A percentile compares a stretch with the other conserved stretches of the same genome.
phyloP scores from a whole-genome alignment of 768 basidiomycete genomes.

The Tulasnella sp. region DNA sequence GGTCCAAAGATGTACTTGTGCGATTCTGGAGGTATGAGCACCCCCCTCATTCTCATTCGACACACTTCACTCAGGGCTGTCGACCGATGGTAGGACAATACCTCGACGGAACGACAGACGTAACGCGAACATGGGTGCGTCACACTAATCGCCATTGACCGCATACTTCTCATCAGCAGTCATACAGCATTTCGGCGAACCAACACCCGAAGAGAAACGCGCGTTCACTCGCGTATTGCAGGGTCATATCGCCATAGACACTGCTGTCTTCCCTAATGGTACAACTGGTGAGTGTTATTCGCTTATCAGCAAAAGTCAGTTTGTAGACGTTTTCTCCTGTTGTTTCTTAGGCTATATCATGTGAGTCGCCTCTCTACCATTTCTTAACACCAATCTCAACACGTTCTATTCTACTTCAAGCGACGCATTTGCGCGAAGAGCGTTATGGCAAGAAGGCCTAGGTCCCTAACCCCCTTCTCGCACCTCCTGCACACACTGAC shows the following conservation, averaged over 20 bases:
- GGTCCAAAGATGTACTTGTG: conserved; percentile 53
- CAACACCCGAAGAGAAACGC: conserved; percentile 67
- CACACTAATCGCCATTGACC: background rate
- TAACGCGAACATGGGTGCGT: conserved; percentile 74
- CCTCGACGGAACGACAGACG: conserved; percentile 89
- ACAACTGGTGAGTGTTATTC: conserved; percentile 27
- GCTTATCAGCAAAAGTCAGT: background rate
- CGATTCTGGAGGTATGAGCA: conserved; percentile 64
- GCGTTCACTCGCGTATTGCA: conserved; percentile 87
- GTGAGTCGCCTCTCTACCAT: conserved; percentile 17
- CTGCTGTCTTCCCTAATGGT: conserved; percentile 59
- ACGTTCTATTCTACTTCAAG: conserved; percentile 29
- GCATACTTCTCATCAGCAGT: background rate
- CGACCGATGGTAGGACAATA: conserved; percentile 47
- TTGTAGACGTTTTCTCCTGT: too few species aligned
- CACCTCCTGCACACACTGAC: conserved; percentile 11
- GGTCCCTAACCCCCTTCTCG: conserved; percentile 32
- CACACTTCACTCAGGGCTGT: background rate
- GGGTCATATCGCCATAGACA: conserved; percentile 83
- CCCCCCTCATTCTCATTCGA: background rate
- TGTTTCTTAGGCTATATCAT: conserved; percentile 36
- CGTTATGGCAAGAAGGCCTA: conserved; percentile 78
- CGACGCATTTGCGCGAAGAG: conserved; percentile 66
- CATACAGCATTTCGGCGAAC: conserved; percentile 90
- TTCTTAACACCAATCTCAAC: background rate